Percentiles rank a stretch among this genome's conserved stretches.
Conservation (phyloP, 257 asterid species). For the Solanum tarapatanum region DNA sequence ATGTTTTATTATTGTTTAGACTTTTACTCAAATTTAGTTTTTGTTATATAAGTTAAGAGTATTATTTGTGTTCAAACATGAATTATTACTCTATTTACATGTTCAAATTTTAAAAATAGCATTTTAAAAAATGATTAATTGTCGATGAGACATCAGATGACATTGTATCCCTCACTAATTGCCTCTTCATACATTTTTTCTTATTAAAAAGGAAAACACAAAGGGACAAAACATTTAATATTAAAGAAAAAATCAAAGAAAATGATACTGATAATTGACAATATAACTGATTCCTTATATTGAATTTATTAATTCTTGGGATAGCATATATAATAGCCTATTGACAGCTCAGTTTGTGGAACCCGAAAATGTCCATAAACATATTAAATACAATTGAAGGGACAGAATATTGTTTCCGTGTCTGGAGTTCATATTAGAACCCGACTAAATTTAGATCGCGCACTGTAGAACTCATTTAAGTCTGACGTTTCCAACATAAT, state of each 20-base stretch:
- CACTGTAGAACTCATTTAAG: too few relatives aligned
- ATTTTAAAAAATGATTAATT: background rate
- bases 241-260: background rate
- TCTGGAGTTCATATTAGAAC: too few relatives aligned
- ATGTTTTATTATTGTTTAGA: background rate
- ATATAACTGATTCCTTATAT: background rate
- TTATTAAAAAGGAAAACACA: background rate
- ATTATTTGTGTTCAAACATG: background rate
- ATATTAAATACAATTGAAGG: background rate
- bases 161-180: background rate
- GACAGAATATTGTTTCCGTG: background rate
- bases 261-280: background rate
- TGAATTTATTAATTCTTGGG: background rate
- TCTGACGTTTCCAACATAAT: too few relatives aligned
- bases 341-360: background rate
- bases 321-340: background rate
- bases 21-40: background rate
- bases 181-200: background rate
- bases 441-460: too few relatives aligned
- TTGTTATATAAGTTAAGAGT: background rate
- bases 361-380: background rate
- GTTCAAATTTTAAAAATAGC: background rate
- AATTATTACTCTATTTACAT: background rate
- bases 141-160: background rate
- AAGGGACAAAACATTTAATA: background rate